Evolutionary conservation across 169 alveolate genomes (phyloP).

Genomic region (Plasmodium sp.): DNA sequence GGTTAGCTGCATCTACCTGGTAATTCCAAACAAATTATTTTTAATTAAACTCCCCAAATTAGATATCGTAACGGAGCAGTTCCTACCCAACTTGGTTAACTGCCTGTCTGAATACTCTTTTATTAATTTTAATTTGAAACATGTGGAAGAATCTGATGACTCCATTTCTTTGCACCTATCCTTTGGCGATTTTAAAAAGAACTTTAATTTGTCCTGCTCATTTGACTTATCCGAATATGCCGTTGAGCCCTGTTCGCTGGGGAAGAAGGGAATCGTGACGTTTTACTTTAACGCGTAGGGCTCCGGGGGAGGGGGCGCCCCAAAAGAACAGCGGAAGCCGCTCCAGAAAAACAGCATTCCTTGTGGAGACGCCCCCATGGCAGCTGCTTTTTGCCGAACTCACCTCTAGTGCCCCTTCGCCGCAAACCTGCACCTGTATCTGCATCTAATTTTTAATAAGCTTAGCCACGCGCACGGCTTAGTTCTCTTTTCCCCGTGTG

Average conservation of each 20-base stretch:
- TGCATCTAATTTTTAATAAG: background rate
- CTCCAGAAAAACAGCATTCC: background rate
- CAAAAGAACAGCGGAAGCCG: too few species aligned
- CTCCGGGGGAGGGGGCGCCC: background rate
- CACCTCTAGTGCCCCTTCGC: background rate
- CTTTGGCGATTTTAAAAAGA: constrained; percentile 27
- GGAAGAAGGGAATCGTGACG: constrained; percentile 28
- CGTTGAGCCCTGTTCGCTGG: constrained; percentile 35
- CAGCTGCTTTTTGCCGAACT: background rate
- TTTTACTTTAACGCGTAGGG: constrained; percentile 4
- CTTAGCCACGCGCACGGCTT: background rate
- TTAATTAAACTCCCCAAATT: constrained; percentile 59
- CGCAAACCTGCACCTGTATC: background rate
- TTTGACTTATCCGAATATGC: constrained; percentile 34
- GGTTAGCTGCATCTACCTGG: constrained; percentile 49
- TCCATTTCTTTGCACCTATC: constrained; percentile 4
- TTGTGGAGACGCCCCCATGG: background rate
- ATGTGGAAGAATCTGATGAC: constrained; percentile 42
- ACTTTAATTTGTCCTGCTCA: constrained; percentile 24
- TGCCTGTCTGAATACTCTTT: constrained; percentile 35
- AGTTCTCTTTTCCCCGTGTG: background rate
- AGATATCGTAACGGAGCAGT: constrained; percentile 17
- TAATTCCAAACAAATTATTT: constrained; percentile 25
- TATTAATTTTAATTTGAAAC: constrained; percentile 40
- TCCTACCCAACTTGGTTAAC: constrained; percentile 51